Base-by-base conservation (phyloP, 805 yeast species). In the Candida michaelii region DNA sequence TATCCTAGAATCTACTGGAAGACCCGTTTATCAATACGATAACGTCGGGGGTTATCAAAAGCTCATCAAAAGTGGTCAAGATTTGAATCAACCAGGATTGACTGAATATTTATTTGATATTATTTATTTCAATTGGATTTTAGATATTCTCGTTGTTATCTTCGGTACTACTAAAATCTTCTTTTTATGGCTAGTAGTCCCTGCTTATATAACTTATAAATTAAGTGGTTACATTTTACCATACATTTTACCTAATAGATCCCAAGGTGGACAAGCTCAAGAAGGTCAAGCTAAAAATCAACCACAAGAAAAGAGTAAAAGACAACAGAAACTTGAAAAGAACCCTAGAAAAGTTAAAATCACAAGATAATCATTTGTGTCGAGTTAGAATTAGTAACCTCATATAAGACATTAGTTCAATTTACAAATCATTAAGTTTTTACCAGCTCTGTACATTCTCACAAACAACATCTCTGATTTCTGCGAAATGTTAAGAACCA, bases 81-180 rank as follows among this genome's bases (percentile, higher is more conserved):
- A 85, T 52, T 70, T 85, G 45, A 61, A 61, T 42, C 85, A 78
- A 46, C 55, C 61, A 3, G 93, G 93, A 8, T 66, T 85, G 30
- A 82, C 82, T 29, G 91, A 85, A 60, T 84, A 82, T 65, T 64
- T 84, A 70, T 82, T 82, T 55, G 93, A 85, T 55, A 59, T 83
- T 10, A 65, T 85, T 45, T 85, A 85, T 55, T 59, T 85, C 35
- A 83, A 89, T 2, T 73, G 83, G 74, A 51, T 75, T 15, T 66
- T 79, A 49, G 80, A 80, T 49, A 42, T 82, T 1, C 60, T 82
- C 39, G 75, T 80, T 67, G 51, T 77, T 5, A 16, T 77, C 0
- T 52, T 76, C 27, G 89, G 89, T 5, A 57, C 76, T 32, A 77
- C 77, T 56, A 71, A 73, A 54, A 79, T 78, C 7, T 86, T 89